Conservation (phyloP, 2,329 filamentous ascomycete genomes). For the Purpureocillium takamizusanense region DNA sequence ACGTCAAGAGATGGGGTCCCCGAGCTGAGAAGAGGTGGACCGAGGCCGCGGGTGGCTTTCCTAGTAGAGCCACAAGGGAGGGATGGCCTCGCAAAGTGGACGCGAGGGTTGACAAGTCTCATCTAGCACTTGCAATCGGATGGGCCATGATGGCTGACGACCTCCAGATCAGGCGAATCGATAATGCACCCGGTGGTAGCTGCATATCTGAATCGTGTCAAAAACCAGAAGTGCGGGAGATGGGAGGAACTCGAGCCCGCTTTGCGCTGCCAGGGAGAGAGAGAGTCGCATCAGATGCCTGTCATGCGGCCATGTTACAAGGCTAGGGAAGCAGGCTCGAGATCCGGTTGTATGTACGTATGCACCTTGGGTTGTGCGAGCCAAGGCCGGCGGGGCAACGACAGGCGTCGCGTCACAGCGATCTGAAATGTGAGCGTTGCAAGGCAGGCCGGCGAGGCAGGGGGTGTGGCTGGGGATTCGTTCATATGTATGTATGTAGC, state of each 20-base stretch:
- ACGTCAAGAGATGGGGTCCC: background rate
- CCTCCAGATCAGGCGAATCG: too few relatives aligned
- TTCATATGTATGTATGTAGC: too few relatives aligned
- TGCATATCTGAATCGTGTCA: background rate
- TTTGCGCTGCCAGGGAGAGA: background rate
- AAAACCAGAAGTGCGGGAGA: background rate
- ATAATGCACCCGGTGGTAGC: background rate
- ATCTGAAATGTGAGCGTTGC: background rate
- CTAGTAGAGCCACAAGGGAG: background rate
- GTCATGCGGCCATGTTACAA: too few relatives aligned
- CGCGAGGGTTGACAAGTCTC: slow-evolving; percentile 1
- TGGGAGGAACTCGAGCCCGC: background rate
- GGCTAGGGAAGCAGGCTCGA: too few relatives aligned
- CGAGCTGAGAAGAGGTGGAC: background rate
- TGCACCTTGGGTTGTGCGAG: too few relatives aligned
- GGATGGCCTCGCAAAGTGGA: background rate
- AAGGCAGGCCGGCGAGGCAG: background rate
- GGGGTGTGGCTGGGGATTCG: background rate
- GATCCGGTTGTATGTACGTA: too few relatives aligned
- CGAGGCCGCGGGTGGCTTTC: background rate
- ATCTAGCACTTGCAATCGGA: too few relatives aligned
- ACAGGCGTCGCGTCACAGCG: background rate
- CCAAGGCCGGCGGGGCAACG: too few relatives aligned
- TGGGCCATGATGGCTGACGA: too few relatives aligned
- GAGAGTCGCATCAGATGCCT: background rate